Evolutionary conservation across 345 rosid species (phyloP).

Genomic region (Eucalyptus polyanthemos): DNA sequence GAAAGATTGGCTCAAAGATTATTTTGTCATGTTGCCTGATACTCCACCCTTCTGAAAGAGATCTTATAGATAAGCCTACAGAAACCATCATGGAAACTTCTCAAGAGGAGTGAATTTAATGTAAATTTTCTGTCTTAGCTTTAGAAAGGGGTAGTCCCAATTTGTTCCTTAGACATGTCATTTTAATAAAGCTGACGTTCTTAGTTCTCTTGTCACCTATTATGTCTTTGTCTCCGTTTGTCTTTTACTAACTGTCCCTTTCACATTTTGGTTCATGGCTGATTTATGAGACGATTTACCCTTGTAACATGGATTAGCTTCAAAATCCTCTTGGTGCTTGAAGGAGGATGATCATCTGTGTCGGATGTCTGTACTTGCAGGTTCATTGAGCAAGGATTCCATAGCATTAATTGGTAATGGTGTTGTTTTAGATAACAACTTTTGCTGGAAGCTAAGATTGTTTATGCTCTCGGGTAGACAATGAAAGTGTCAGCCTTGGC

Average conservation of each 20-base stretch:
- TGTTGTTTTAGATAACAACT: neutral
- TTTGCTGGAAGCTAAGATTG: neutral
- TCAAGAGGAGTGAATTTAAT: neutral
- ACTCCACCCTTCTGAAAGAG: neutral
- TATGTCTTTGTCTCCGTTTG: neutral
- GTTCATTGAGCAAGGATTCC: neutral
- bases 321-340: neutral
- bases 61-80: neutral
- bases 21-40: neutral
- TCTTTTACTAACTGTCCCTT: neutral
- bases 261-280: neutral
- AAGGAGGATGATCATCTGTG: neutral
- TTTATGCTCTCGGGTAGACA: neutral
- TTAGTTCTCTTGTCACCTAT: neutral
- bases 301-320: neutral
- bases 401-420: neutral
- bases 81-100: neutral
- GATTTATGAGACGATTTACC: neutral
- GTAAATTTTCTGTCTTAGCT: neutral
- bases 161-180: neutral
- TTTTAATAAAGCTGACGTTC: neutral
- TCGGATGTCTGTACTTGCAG: neutral
- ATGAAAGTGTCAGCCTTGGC: neutral
- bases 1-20: neutral
- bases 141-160: neutral